These are phyloP conservation scores for Coemansia sp. DNA, from an alignment of 192 early-diverging fungal genomes.

Conservation along the genomic window DNA sequence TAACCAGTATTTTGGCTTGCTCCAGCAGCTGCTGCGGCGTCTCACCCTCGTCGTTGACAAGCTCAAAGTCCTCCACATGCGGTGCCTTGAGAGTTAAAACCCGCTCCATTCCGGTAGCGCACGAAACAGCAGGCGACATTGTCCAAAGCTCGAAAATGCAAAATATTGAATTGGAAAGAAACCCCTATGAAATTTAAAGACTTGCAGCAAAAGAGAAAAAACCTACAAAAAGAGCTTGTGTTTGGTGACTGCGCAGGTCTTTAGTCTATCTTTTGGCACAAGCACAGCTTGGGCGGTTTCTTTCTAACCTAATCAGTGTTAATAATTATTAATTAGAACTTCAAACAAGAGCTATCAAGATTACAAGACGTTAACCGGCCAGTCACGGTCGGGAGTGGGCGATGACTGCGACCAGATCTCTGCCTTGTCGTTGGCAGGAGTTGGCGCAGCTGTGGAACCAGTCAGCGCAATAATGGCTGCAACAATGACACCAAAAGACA, in stretches of 20 bases:
- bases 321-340: slow-evolving; percentile 7
- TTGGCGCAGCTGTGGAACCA: slow-evolving; percentile 21
- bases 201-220: too few relatives aligned
- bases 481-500: slow-evolving; percentile 21
- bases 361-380: slow-evolving; percentile 54
- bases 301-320: neutral
- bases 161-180: slow-evolving; percentile 5
- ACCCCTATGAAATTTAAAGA: neutral
- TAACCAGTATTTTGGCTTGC: slow-evolving; percentile 70
- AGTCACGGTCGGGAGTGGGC: slow-evolving; percentile 45
- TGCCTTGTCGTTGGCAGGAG: slow-evolving; percentile 5
- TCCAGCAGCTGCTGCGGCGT: slow-evolving; percentile 53
- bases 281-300: too few relatives aligned
- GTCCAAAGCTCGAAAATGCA: neutral
- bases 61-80: slow-evolving; percentile 51
- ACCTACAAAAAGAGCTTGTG: too few relatives aligned
- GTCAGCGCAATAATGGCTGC: slow-evolving; percentile 15
- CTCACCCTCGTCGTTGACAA: slow-evolving; percentile 44
- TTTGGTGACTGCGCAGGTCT: too few relatives aligned
- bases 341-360: slow-evolving; percentile 3
- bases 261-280: too few relatives aligned
- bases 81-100: slow-evolving; percentile 46
- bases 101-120: slow-evolving; percentile 34
- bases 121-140: slow-evolving; percentile 19
- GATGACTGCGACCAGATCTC: slow-evolving; percentile 18